Percentiles rank a stretch among this genome's conserved stretches.
These are phyloP conservation scores for Teunomyces atbi DNA, from an alignment of 805 yeast genomes.

Conservation along the genomic window DNA sequence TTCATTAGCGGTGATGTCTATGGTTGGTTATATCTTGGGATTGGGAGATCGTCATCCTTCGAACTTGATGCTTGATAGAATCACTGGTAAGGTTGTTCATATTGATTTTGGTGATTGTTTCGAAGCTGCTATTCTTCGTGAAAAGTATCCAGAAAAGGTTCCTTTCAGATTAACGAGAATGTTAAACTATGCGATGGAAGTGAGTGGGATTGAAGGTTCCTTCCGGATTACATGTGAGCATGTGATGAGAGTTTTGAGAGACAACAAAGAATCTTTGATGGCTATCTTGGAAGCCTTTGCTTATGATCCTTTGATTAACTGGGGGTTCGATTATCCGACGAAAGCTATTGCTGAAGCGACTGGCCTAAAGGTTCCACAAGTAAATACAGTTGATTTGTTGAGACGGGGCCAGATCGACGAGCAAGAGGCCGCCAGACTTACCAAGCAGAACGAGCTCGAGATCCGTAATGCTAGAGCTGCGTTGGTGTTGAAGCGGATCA, in stretches of 20 bases:
- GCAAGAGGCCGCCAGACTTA: conserved; percentile 69
- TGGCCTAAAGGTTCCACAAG: conserved; percentile 64
- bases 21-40: conserved; percentile 97
- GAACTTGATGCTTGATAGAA: conserved; percentile 89
- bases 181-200: conserved; percentile 98
- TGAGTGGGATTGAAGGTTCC: conserved; percentile 96
- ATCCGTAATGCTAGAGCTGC: conserved; percentile 88
- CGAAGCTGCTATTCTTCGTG: conserved; percentile 95
- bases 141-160: conserved; percentile 96
- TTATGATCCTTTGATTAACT: conserved; percentile 94
- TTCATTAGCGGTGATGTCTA: conserved; percentile 96
- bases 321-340: conserved; percentile 96
- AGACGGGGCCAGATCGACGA: conserved; percentile 75
- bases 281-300: conserved; percentile 98
- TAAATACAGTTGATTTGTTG: conserved; percentile 67
- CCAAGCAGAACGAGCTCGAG: conserved; percentile 67
- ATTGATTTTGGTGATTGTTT: conserved; percentile 99
- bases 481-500: conserved; percentile 82
- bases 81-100: conserved; percentile 93
- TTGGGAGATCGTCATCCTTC: conserved; percentile 98
- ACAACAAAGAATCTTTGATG: conserved; percentile 93
- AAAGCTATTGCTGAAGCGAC: conserved; percentile 73
- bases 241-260: conserved; percentile 92
- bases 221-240: conserved; percentile 95
- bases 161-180: conserved; percentile 96